These are phyloP conservation scores for Pulveroboletus sp. DNA, from an alignment of 768 basidiomycete genomes.

Conservation along the genomic window DNA sequence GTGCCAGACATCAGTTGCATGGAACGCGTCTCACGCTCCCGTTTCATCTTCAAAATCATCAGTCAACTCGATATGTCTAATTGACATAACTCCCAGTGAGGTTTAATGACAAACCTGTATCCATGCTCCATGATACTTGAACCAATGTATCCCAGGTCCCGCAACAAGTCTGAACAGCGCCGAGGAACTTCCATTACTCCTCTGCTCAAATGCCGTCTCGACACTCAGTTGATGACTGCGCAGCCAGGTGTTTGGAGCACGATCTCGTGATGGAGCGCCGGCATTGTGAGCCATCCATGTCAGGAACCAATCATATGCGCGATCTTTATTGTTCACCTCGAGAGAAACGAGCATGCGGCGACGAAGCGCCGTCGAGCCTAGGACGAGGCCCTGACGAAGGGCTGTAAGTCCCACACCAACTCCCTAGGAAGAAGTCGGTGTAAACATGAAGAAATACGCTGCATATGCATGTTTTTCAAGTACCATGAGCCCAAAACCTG, in stretches of 20 bases:
- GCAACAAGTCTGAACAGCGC: constrained; percentile 92
- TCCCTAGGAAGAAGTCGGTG: constrained; percentile 49
- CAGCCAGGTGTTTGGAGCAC: constrained; percentile 40
- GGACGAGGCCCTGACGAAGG: constrained; percentile 63
- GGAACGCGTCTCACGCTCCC: constrained; percentile 89
- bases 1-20: constrained; percentile 87
- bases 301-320: constrained; percentile 94
- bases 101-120: constrained; percentile 64
- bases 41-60: constrained; percentile 62
- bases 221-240: constrained; percentile 92
- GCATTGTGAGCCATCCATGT: constrained; percentile 87
- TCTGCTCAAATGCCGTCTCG: constrained; percentile 84
- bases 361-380: constrained; percentile 72
- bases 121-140: constrained; percentile 88
- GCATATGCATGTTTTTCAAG: constrained; percentile 5
- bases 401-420: constrained; percentile 79
- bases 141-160: constrained; percentile 91
- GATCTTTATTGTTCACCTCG: constrained; percentile 95
- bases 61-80: not conserved
- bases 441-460: not conserved
- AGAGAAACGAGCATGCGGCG: constrained; percentile 90
- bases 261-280: constrained; percentile 26
- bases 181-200: constrained; percentile 86
- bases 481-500: constrained; percentile 97
- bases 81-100: not conserved